These are phyloP conservation scores for Dictyostelium intermedium DNA, from an alignment of 78 protist species.

Conservation along the genomic window DNA sequence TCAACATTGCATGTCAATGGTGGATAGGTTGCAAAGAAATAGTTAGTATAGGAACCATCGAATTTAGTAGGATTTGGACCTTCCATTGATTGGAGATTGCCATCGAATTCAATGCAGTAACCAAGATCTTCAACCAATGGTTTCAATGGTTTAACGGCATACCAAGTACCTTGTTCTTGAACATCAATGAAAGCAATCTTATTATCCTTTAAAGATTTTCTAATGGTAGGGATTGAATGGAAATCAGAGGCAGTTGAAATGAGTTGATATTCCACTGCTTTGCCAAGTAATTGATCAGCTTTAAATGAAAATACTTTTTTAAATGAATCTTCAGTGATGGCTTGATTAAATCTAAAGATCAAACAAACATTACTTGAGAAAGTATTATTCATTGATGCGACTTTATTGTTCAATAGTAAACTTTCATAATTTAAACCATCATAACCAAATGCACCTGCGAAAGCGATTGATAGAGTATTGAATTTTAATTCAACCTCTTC, in stretches of 20 bases:
- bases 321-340: slow-evolving; percentile 5
- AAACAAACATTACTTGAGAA: not conserved
- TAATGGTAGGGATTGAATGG: not conserved
- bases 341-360: slow-evolving; percentile 28
- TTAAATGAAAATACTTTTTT: slow-evolving; percentile 10
- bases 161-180: not conserved
- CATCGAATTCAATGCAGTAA: not conserved
- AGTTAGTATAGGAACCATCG: not conserved
- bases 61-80: not conserved
- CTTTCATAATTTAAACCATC: not conserved
- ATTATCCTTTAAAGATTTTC: not conserved
- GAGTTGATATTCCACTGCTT: not conserved
- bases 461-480: not conserved
- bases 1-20: not conserved
- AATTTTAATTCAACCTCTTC: not conserved
- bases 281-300: not conserved
- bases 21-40: not conserved
- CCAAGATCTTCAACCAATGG: not conserved
- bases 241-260: not conserved
- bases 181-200: not conserved
- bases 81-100: not conserved
- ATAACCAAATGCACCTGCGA: not conserved
- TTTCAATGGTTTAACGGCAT: not conserved
- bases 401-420: not conserved
- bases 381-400: not conserved